phyloP scores from a whole-genome alignment of 2,329 filamentous ascomycete species.

The Fonsecaea pedrosoi region DNA sequence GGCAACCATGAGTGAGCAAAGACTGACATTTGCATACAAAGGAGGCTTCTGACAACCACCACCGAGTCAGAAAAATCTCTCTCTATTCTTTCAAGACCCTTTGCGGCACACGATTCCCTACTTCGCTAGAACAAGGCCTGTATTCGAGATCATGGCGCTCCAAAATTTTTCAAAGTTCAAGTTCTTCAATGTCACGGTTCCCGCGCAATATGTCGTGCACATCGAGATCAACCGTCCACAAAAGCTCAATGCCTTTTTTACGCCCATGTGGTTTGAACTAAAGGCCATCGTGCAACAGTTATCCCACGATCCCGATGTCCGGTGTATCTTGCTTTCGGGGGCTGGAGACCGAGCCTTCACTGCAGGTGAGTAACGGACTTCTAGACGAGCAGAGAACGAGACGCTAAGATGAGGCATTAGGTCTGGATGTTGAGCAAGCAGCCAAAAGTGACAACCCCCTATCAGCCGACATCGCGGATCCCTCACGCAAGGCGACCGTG shows the following conservation, averaged over 20 bases:
- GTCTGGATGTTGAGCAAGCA: constrained; percentile 80
- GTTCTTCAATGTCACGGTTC: constrained; percentile 76
- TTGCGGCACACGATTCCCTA: not conserved
- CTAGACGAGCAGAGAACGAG: not conserved
- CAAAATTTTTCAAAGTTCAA: constrained; percentile 44
- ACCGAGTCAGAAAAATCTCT: not conserved
- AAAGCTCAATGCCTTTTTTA: constrained; percentile 87
- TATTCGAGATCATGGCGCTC: constrained; percentile 21
- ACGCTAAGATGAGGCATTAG: constrained; percentile 52
- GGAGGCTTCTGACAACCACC: not conserved
- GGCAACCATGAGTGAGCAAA: not conserved
- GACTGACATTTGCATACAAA: not conserved
- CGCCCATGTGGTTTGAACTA: constrained; percentile 85
- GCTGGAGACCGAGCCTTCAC: constrained; percentile 85
- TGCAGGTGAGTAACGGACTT: constrained; percentile 40
- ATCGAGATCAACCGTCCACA: constrained; percentile 87
- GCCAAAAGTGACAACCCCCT: constrained; percentile 58
- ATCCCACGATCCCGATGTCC: constrained; percentile 73
- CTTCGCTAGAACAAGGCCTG: not conserved
- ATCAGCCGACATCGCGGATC: constrained; percentile 55
- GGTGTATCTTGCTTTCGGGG: constrained; percentile 79
- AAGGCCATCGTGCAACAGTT: constrained; percentile 73
- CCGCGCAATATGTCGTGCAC: constrained; percentile 77
- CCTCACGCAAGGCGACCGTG: constrained; percentile 67
- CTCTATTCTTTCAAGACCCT: not conserved